phyloP scores from a whole-genome alignment of 1,284 basidiomycete genomes.

The Sporisorium sorghi region DNA sequence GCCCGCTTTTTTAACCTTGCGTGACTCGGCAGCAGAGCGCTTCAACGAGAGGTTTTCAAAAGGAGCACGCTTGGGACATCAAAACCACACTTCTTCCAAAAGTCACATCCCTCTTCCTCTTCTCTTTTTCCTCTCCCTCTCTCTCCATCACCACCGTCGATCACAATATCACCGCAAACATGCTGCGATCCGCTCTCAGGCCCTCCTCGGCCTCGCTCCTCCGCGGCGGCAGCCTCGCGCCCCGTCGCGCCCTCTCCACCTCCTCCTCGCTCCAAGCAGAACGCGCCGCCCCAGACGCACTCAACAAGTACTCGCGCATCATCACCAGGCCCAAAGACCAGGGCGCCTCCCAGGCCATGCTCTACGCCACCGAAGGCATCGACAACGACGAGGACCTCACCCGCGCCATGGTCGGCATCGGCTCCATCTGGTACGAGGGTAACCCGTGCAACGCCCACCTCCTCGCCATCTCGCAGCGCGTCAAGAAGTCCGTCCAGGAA shows the following conservation, averaged over 20 bases:
- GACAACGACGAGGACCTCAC: conserved; percentile 63
- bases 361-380: conserved; percentile 68
- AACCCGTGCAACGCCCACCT: conserved; percentile 69
- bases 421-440: conserved; percentile 67
- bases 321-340: conserved; percentile 69
- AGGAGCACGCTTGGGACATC: no score
- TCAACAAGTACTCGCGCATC: conserved; percentile 64
- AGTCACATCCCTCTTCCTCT: neutral
- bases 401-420: conserved; percentile 68
- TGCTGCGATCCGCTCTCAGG: conserved; percentile 38
- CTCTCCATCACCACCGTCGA: conserved; percentile 4
- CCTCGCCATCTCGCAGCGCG: conserved; percentile 61
- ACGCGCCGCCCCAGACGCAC: conserved; percentile 58
- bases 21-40: conserved; percentile 31
- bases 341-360: conserved; percentile 68
- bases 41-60: no score
- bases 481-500: conserved; percentile 60
- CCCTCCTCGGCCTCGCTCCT: conserved; percentile 27
- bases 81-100: conserved; percentile 1
- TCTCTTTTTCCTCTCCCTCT: conserved; percentile 6
- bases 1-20: conserved; percentile 6
- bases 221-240: conserved; percentile 17
- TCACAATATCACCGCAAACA: no score
- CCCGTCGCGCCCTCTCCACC: conserved; percentile 36
- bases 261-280: conserved; percentile 21